phyloP scores from a whole-genome alignment of 768 basidiomycete species.

The Termitomyces bulborhizus region DNA sequence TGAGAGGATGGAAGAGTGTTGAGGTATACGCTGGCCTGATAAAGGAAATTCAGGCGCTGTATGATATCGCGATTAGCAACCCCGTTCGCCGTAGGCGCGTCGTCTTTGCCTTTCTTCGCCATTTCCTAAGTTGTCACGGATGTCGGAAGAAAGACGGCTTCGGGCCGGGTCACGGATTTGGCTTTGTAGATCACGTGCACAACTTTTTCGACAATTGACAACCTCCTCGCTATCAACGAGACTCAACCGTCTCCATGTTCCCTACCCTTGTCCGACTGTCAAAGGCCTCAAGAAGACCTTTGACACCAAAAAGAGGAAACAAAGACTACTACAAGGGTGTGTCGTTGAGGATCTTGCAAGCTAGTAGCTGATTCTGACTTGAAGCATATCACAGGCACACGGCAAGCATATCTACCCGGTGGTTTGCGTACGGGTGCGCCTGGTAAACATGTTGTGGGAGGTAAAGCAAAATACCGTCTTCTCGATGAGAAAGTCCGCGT shows the following conservation, averaged over 20 bases:
- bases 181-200: constrained; percentile 3
- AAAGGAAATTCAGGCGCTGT: constrained; percentile 81
- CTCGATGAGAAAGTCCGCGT: constrained; percentile 79
- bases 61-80: constrained; percentile 69
- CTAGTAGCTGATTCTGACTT: neutral
- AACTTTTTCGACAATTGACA: constrained; percentile 7
- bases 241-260: constrained; percentile 41
- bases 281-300: constrained; percentile 77
- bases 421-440: constrained; percentile 86
- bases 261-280: constrained; percentile 64
- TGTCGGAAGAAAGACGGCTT: neutral
- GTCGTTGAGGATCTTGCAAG: constrained; percentile 4
- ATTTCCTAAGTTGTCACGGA: constrained; percentile 26
- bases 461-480: constrained; percentile 76
- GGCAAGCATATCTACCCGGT: constrained; percentile 79
- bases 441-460: constrained; percentile 73
- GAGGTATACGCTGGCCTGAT: constrained; percentile 71
- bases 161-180: neutral
- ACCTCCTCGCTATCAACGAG: neutral
- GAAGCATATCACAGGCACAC: constrained; percentile 48
- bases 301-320: constrained; percentile 85
- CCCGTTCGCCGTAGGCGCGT: constrained; percentile 48
- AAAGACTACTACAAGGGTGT: constrained; percentile 98
- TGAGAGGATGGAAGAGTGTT: constrained; percentile 12
- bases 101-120: constrained; percentile 65